Conservation (phyloP, 2,329 filamentous ascomycete genomes). For the Trichoderma sp. region DNA sequence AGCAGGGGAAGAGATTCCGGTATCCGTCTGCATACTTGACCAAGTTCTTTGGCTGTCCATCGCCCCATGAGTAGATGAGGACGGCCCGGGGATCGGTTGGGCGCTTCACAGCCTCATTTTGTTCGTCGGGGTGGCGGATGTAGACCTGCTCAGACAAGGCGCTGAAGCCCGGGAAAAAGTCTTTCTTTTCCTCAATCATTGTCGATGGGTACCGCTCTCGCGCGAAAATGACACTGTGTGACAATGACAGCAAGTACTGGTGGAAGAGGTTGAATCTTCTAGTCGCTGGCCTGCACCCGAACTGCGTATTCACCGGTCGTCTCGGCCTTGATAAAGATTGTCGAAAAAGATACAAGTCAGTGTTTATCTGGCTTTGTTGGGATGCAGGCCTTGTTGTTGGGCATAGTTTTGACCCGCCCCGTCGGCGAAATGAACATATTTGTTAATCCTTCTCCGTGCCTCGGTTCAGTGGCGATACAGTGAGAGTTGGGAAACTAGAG, state of each 20-base stretch:
- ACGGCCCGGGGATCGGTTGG: slow-evolving; percentile 43
- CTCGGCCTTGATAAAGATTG: not conserved
- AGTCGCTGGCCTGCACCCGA: not conserved
- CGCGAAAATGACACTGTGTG: not conserved
- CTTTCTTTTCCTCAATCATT: slow-evolving; percentile 12
- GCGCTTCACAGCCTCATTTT: slow-evolving; percentile 23
- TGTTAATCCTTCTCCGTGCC: slow-evolving; percentile 9
- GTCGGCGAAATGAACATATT: slow-evolving; percentile 11
- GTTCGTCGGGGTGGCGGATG: slow-evolving; percentile 36
- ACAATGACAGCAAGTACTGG: not conserved
- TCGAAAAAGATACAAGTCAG: not conserved
- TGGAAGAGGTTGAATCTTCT: slow-evolving; percentile 12
- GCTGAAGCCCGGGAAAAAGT: slow-evolving; percentile 45
- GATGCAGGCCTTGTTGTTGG: slow-evolving; percentile 14
- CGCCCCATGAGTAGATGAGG: slow-evolving; percentile 58
- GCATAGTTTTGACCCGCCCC: slow-evolving; percentile 10
- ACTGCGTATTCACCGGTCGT: not conserved
- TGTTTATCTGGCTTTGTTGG: slow-evolving; percentile 10
- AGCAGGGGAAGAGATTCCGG: slow-evolving; percentile 48
- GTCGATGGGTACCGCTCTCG: not conserved
- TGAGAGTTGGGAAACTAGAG: not conserved
- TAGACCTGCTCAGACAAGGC: slow-evolving; percentile 48
- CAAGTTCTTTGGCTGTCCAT: slow-evolving; percentile 53
- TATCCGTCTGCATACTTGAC: slow-evolving; percentile 56
- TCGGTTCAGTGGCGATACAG: not conserved